Evolutionary conservation across 148 eudicot species (phyloP).

Genomic region (Chenopodium suecicum): DNA sequence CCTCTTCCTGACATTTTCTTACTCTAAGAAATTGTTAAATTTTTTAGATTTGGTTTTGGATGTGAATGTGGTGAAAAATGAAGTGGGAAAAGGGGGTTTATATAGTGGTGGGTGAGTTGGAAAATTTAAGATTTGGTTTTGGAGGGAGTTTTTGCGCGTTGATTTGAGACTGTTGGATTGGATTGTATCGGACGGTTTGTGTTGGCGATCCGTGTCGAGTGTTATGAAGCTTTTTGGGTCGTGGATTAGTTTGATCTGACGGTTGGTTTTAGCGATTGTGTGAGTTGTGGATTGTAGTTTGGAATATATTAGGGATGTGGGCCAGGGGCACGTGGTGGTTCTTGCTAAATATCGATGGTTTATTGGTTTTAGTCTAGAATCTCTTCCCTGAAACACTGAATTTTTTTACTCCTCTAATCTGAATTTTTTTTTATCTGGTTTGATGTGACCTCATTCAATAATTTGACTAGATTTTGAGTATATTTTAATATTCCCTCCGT

Average conservation of each 20-base stretch:
- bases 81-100: neutral
- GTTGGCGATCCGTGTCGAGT: slow-evolving; percentile 16
- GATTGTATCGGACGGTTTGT: neutral
- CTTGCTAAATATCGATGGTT: no score
- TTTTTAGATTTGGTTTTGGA: neutral
- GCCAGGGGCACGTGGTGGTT: no score
- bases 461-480: no score
- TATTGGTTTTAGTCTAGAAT: no score
- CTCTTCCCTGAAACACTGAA: no score
- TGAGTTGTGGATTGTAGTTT: neutral
- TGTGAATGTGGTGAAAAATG: neutral
- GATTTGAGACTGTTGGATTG: neutral
- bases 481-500: no score
- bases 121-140: slow-evolving; percentile 13
- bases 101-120: neutral
- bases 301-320: neutral
- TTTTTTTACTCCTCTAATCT: no score
- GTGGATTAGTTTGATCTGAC: slow-evolving; percentile 18
- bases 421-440: no score
- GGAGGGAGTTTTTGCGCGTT: slow-evolving; percentile 13
- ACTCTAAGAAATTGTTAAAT: rapidly evolving
- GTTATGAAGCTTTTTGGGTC: neutral
- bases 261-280: neutral
- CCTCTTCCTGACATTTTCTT: slow-evolving; percentile 33
- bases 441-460: no score